These are phyloP conservation scores for Psilocybe cubensis DNA, from an alignment of 768 basidiomycete genomes.

Conservation along the genomic window DNA sequence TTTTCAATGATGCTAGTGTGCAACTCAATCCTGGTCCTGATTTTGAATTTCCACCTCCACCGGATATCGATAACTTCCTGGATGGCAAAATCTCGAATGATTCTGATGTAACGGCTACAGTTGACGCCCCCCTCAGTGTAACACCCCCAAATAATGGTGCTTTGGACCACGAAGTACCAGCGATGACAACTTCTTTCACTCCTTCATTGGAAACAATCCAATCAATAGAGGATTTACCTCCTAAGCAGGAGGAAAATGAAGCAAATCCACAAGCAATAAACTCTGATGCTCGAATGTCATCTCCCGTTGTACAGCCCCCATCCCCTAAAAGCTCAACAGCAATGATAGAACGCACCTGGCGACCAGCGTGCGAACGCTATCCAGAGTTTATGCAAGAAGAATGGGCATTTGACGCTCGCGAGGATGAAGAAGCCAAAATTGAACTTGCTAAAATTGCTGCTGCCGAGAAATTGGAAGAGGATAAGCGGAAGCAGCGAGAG, in stretches of 20 bases:
- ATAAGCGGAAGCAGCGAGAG: constrained; percentile 50
- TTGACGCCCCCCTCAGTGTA: too few species aligned
- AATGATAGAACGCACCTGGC: constrained; percentile 56
- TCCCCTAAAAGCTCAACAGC: neutral
- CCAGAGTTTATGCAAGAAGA: constrained; percentile 85
- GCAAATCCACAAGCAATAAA: constrained; percentile 5
- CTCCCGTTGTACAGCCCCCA: neutral
- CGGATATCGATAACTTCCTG: constrained; percentile 73
- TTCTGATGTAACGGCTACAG: too few species aligned
- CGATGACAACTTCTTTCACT: neutral
- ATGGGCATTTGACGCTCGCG: constrained; percentile 71
- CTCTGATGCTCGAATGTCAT: neutral
- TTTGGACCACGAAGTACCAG: too few species aligned
- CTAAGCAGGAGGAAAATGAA: neutral
- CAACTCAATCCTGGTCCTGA: constrained; percentile 87
- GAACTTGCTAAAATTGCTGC: constrained; percentile 45
- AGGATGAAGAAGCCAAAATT: constrained; percentile 68
- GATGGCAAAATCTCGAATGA: constrained; percentile 22
- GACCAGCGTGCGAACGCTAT: constrained; percentile 85
- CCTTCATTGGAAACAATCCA: neutral
- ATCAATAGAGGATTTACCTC: neutral
- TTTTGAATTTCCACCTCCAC: constrained; percentile 80
- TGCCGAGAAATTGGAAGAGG: constrained; percentile 45
- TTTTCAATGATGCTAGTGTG: constrained; percentile 89
- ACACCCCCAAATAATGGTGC: too few species aligned